Conservation (phyloP, 345 rosid genomes). For the Laguncularia racemosa region DNA sequence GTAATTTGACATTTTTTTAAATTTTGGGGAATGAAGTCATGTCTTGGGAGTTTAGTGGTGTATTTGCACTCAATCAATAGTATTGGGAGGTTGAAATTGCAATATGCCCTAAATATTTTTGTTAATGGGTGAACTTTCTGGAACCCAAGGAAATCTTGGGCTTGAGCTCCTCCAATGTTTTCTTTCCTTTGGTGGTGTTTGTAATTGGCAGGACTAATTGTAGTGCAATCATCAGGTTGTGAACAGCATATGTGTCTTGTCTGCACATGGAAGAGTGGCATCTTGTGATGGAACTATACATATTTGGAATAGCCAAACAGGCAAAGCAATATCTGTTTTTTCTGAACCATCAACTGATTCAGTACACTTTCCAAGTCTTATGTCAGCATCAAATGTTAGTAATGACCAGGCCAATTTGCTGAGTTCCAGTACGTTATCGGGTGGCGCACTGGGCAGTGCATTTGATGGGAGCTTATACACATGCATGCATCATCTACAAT, state of each 20-base stretch:
- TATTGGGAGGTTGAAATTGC: no score
- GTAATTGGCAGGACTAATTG: slow-evolving; percentile 12
- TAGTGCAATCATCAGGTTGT: slow-evolving; percentile 55
- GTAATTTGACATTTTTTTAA: no score
- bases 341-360: slow-evolving; percentile 59
- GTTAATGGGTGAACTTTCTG: no score
- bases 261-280: slow-evolving; percentile 74
- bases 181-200: neutral
- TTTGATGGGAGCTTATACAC: slow-evolving; percentile 85
- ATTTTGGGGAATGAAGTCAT: no score
- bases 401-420: slow-evolving; percentile 42
- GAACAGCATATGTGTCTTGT: slow-evolving; percentile 65
- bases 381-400: slow-evolving; percentile 34
- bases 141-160: no score
- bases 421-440: slow-evolving; percentile 52
- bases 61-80: no score
- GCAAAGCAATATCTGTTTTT: slow-evolving; percentile 62
- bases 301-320: slow-evolving; percentile 83
- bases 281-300: slow-evolving; percentile 96
- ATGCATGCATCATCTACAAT: slow-evolving; percentile 68
- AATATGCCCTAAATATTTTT: no score
- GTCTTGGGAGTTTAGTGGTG: no score
- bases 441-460: slow-evolving; percentile 56
- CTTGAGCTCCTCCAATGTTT: neutral
- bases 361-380: slow-evolving; percentile 31